A percentile compares a stretch with the other conserved stretches of the same genome.
These are phyloP conservation scores for Paecilomyces fulvus DNA, from an alignment of 2,329 filamentous ascomycete species.

Conservation along the genomic window DNA sequence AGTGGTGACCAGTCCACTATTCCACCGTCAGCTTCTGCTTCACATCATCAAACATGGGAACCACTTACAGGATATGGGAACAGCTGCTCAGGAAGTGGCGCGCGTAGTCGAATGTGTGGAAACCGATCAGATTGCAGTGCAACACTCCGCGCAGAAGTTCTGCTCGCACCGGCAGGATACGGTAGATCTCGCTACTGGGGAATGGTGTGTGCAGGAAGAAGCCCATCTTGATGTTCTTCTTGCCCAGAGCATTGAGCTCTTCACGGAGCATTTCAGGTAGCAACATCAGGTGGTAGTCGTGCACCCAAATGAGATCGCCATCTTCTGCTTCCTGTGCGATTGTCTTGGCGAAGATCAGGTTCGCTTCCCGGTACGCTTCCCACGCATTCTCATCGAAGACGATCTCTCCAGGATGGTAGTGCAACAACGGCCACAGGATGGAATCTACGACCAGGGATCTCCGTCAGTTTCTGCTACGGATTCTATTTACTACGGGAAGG, in stretches of 20 bases:
- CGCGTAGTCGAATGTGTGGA: constrained; percentile 99
- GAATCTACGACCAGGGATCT: constrained; percentile 54
- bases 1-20: constrained; percentile 54
- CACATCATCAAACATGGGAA: neutral
- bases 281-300: constrained; percentile 98
- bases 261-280: constrained; percentile 91
- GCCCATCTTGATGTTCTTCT: constrained; percentile 92
- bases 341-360: constrained; percentile 81
- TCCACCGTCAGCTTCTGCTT: constrained; percentile 7
- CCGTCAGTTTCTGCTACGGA: neutral
- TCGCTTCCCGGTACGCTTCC: constrained; percentile 88
- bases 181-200: constrained; percentile 92
- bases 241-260: constrained; percentile 62
- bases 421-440: constrained; percentile 96
- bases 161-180: constrained; percentile 87
- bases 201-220: constrained; percentile 98
- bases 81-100: constrained; percentile 94
- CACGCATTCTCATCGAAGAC: constrained; percentile 94
- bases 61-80: constrained; percentile 72
- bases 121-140: constrained; percentile 90
- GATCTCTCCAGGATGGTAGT: constrained; percentile 97
- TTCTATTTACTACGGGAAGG: neutral
- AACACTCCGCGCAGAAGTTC: constrained; percentile 79
- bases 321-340: constrained; percentile 83
- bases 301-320: constrained; percentile 93